Evolutionary conservation across 1,139 yeast species (phyloP).

Genomic region (Candida smagusa): DNA sequence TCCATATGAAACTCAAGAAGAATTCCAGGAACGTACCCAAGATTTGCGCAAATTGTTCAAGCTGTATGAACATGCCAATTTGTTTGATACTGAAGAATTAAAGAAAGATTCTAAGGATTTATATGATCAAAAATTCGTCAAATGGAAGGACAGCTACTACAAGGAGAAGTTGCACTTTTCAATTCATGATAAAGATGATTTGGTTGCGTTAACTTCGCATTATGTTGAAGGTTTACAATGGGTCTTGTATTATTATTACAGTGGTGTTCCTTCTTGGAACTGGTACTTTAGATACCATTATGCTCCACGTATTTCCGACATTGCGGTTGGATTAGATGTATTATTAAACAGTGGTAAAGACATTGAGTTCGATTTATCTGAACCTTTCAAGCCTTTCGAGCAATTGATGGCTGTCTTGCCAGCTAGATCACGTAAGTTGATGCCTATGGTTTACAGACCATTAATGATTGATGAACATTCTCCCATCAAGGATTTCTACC

Average conservation of each 20-base stretch:
- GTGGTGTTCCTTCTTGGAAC: constrained; percentile 91
- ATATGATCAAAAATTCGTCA: constrained; percentile 68
- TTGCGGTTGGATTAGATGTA: constrained; percentile 63
- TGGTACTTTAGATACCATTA: constrained; percentile 91
- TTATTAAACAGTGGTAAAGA: constrained; percentile 32
- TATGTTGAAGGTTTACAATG: constrained; percentile 94
- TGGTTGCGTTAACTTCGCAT: constrained; percentile 68
- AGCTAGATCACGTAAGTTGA: constrained; percentile 77
- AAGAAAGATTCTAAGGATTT: constrained; percentile 59
- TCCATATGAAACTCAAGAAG: constrained; percentile 62
- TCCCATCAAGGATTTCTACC: constrained; percentile 89
- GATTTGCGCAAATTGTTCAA: constrained; percentile 49
- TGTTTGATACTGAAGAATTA: constrained; percentile 60
- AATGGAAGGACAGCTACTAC: constrained; percentile 85
- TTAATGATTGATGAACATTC: constrained; percentile 88
- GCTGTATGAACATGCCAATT: constrained; percentile 69
- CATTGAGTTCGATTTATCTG: constrained; percentile 65
- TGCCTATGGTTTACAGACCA: constrained; percentile 75
- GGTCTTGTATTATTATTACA: constrained; percentile 87
- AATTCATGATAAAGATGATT: constrained; percentile 50
- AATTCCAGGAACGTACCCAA: constrained; percentile 47
- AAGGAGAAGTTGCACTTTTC: constrained; percentile 72
- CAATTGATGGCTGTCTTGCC: constrained; percentile 98
- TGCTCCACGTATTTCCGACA: constrained; percentile 89
- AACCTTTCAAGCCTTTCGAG: constrained; percentile 89